Conservation (phyloP, 768 basidiomycete genomes). For the Chalciporus chontae region DNA sequence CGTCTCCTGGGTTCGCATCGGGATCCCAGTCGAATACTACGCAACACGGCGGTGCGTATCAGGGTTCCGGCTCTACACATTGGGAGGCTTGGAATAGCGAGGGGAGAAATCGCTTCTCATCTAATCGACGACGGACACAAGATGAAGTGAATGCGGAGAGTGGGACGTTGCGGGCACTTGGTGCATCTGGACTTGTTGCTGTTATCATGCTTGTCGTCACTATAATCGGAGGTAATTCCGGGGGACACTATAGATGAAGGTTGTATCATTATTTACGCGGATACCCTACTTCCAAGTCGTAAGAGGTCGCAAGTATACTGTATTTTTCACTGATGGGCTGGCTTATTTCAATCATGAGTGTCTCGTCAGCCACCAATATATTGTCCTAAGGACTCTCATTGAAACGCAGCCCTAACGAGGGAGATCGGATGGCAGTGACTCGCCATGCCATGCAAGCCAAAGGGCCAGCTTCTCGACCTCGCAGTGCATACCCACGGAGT, state of each 20-base stretch:
- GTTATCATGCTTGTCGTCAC: constrained; percentile 26
- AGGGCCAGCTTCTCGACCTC: background rate
- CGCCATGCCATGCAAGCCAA: background rate
- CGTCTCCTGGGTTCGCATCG: background rate
- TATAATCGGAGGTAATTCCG: constrained; percentile 10
- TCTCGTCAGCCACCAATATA: too few species aligned
- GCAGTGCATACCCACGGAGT: background rate
- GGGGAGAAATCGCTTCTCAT: constrained; percentile 1
- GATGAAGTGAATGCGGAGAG: constrained; percentile 27
- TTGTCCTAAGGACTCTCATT: too few species aligned
- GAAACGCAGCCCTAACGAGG: constrained; percentile 13
- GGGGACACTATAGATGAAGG: constrained; percentile 10
- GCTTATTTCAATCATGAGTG: too few species aligned
- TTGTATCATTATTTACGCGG: background rate
- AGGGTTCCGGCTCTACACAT: background rate
- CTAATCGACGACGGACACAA: constrained; percentile 10
- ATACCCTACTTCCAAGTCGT: background rate
- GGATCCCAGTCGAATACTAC: background rate
- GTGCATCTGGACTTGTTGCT: constrained; percentile 26
- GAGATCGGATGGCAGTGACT: constrained; percentile 1
- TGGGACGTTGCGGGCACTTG: constrained; percentile 22
- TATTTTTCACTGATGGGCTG: too few species aligned
- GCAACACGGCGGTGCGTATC: constrained; percentile 4
- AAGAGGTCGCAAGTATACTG: too few species aligned
- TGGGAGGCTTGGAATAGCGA: constrained; percentile 8